Percentiles rank a stretch among this genome's conserved stretches.
These are phyloP conservation scores for Centrapalus pauciflorus DNA, from an alignment of 129 eudicot species.

Conservation along the genomic window DNA sequence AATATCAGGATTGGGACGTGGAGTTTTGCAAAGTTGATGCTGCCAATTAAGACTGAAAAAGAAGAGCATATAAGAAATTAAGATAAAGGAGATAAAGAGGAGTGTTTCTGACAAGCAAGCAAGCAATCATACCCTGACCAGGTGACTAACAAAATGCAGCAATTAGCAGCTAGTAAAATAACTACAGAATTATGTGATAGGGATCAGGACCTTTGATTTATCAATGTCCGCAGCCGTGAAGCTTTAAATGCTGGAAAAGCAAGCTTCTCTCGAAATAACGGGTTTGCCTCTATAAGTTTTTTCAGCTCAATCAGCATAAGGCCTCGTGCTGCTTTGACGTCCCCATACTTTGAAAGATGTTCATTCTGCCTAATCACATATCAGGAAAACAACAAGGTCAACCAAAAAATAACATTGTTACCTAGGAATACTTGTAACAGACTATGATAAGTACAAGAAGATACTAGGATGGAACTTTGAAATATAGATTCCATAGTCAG, in stretches of 20 bases:
- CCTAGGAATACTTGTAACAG: not conserved
- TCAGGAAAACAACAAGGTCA: not conserved
- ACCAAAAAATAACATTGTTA: not conserved
- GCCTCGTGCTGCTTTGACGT: slow-evolving; percentile 72
- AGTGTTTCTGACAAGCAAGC: not conserved
- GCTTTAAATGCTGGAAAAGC: slow-evolving; percentile 63
- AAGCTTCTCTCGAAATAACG: slow-evolving; percentile 82
- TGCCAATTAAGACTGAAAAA: slow-evolving; percentile 85
- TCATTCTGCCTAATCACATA: slow-evolving; percentile 59
- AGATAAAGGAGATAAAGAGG: not conserved
- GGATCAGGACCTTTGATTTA: slow-evolving; percentile 66
- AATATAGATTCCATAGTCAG: not conserved
- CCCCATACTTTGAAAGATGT: slow-evolving; percentile 89
- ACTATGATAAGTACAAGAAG: not conserved
- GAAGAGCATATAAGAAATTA: not conserved
- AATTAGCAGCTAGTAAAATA: not conserved
- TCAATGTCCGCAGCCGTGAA: slow-evolving; percentile 74
- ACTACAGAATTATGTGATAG: not conserved
- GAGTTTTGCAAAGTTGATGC: slow-evolving; percentile 93
- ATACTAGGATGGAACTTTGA: not conserved
- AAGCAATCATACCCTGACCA: not conserved
- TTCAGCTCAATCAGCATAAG: slow-evolving; percentile 76
- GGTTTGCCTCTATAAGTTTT: slow-evolving; percentile 88
- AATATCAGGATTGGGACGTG: slow-evolving; percentile 87
- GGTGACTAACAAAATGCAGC: not conserved